Evolutionary conservation across 2,329 filamentous ascomycete species (phyloP).

Genomic region (Onygena corvina): DNA sequence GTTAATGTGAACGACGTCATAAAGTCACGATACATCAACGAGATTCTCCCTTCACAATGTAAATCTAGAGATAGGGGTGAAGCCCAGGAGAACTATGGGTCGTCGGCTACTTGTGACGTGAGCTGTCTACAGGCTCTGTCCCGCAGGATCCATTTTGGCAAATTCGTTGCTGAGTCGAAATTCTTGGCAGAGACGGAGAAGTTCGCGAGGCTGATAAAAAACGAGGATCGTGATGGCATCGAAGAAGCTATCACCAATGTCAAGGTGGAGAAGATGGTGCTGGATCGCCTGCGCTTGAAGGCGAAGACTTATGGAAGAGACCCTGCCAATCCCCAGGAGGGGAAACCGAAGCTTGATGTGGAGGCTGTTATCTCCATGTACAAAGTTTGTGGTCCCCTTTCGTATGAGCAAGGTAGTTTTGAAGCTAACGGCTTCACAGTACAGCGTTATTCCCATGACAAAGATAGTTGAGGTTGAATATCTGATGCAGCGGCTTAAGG

Average conservation of each 20-base stretch:
- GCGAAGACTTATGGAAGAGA: slow-evolving; percentile 88
- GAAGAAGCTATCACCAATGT: slow-evolving; percentile 82
- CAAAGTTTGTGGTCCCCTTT: slow-evolving; percentile 35
- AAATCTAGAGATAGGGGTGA: slow-evolving; percentile 71
- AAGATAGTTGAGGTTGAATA: slow-evolving; percentile 98
- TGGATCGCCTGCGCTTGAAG: slow-evolving; percentile 77
- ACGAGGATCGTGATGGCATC: slow-evolving; percentile 66
- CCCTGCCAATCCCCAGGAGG: slow-evolving; percentile 48
- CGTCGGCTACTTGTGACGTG: slow-evolving; percentile 81
- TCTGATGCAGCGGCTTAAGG: slow-evolving; percentile 74
- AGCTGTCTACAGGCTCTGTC: slow-evolving; percentile 79
- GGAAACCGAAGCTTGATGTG: slow-evolving; percentile 65
- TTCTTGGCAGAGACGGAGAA: slow-evolving; percentile 70
- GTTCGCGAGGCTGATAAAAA: slow-evolving; percentile 73
- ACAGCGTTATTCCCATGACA: slow-evolving; percentile 89
- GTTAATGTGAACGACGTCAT: slow-evolving; percentile 85
- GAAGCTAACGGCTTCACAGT: slow-evolving; percentile 25
- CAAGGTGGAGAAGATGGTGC: slow-evolving; percentile 79
- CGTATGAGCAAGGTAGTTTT: neutral
- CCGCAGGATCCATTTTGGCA: slow-evolving; percentile 89
- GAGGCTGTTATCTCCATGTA: slow-evolving; percentile 88
- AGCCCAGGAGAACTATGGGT: slow-evolving; percentile 88
- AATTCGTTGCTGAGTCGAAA: slow-evolving; percentile 95
- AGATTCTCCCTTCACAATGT: slow-evolving; percentile 75
- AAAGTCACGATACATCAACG: slow-evolving; percentile 69